Evolutionary conservation across 129 eudicot genomes (phyloP), one percentile per base, ranked within the genome.

Genomic region (Tagetes patula): DNA sequence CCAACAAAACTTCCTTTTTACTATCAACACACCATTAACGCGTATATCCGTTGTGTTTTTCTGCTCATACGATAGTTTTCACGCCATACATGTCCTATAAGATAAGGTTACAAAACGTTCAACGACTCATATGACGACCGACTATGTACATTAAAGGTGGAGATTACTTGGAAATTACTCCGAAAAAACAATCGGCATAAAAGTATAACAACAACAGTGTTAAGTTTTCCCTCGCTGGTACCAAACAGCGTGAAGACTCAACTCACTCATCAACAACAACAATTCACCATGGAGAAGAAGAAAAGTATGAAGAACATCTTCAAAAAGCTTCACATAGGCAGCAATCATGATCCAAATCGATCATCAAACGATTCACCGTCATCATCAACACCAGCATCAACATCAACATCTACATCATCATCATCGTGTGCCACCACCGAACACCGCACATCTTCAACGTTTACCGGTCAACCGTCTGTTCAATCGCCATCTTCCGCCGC

Each of bases 281-380:
- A 43, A 56, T 3, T 33, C 43, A 37, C 34, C 38, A 80, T 80
- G 85, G 88, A 84, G 83, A 77, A 66, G 84, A 77, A 77, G 69
- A 74, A 75, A 42, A 71, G 52, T 66, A 90, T 95, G 99, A 95
- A 95, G 77, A 90, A 95, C 88, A 95, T 95, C 82, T 90, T 95
- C 93, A 95, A 95, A 81, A 95, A 90, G 82, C 89, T 88, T 55
- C 97, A 90, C 71, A 85, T 85, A 68, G 86, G 84, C 0, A 77
- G 81, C 82, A 83, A 82, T 59, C 90, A 88, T 81, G 92, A 94
- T 59, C 89, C 88, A 7, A 90, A 90, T 64, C 97, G 97, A 54
- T 40, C 84, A 79, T 77, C 95, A 32, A 90, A 76, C 75, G 94
- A 94, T 31, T 50, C 79, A 65, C 0, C 82, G 2, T 47, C 82